Base-by-base conservation (phyloP, 306 rosid species). In the Rosa rugosa region DNA sequence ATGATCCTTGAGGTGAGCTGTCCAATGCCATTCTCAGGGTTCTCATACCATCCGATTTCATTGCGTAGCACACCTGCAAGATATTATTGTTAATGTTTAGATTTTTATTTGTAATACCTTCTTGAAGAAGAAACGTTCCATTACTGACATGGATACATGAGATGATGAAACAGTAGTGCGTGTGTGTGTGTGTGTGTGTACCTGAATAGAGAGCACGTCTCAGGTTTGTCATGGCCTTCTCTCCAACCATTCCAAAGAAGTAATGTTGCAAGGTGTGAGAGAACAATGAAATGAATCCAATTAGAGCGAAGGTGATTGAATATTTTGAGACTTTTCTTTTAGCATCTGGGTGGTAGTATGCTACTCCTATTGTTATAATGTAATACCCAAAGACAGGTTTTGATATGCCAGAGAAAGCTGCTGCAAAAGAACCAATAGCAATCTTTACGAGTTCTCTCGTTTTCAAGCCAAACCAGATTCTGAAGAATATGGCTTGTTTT, bases 21-120 rank as follows among this genome's bases (percentile, higher is more conserved):
- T 60, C 94, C 96, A 18, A 86, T 87, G 25, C 83, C 83, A 78
- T 94, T 94, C 80, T 90, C 98, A 38, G 94, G 81, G 85, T 87
- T 90, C 79, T 94, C 98, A 86, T 89, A 91, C 98, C 98, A 94
- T 74, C 89, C 93, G 42, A 94, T 80, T 85, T 94, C 98, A 17
- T 91, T 94, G 23, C 78, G 66, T 25, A 94, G 90, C 59, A 91
- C 90, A 65, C 85, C 97, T 94, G 84, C 78, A 90, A 80, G 59
- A 77, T 67, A 80, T 75, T 25, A 79, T 79, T 9, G 17, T 36
- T 64, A 49, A 23, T 34, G 72, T 65, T 16, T n/a, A 14, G 38
- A 22, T 64, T 71, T 71, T 14, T 72, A 54, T 41, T 74, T 71
- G 40, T 73, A 42, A 10, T 72, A 25, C 46, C 79, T 22, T 77